A percentile compares a stretch with the other conserved stretches of the same genome.
These are phyloP conservation scores for Agrocybe chaxingu DNA, from an alignment of 768 basidiomycete species.

Conservation along the genomic window DNA sequence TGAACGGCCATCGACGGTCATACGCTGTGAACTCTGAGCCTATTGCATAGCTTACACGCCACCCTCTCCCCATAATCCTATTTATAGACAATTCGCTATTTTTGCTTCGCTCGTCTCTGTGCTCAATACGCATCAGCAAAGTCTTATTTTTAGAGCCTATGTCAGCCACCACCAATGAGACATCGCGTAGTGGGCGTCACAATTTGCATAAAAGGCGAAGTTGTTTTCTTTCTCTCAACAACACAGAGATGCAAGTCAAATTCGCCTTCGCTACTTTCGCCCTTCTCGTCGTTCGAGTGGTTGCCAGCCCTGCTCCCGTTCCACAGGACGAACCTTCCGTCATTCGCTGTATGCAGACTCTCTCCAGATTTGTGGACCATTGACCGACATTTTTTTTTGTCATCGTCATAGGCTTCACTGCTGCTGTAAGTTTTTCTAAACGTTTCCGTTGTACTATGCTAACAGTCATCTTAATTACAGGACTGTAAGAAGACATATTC, in stretches of 20 bases:
- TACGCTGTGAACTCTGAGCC: no score
- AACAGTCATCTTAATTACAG: not conserved
- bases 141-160: no score
- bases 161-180: no score
- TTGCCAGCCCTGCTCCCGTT: slow-evolving; percentile 10
- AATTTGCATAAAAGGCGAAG: not conserved
- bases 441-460: no score
- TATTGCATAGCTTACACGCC: no score
- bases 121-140: no score
- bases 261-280: slow-evolving; percentile 8
- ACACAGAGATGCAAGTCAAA: slow-evolving; percentile 17
- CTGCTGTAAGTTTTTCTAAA: not conserved
- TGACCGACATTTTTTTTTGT: not conserved
- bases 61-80: no score
- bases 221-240: not conserved
- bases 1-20: no score
- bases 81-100: no score
- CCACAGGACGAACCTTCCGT: slow-evolving; percentile 12
- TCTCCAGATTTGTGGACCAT: not conserved
- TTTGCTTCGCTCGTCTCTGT: no score
- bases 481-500: not conserved
- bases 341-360: slow-evolving; percentile 13
- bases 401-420: slow-evolving; percentile 8
- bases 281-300: slow-evolving; percentile 12
- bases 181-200: not conserved